These are phyloP conservation scores for Didymella pomorum DNA, from an alignment of 2,329 filamentous ascomycete species.

Conservation along the genomic window DNA sequence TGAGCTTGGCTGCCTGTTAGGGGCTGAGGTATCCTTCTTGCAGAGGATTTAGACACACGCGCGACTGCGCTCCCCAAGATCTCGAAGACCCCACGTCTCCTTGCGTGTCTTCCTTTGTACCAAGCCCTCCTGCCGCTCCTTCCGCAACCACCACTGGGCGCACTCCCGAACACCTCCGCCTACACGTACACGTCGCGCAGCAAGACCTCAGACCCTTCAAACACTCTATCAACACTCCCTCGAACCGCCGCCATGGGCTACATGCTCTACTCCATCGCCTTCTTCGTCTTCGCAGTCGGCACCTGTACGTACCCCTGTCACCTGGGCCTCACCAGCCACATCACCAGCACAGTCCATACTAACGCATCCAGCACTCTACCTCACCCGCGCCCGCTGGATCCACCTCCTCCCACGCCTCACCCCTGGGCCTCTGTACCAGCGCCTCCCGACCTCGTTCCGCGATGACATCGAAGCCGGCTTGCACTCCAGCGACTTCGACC, in stretches of 20 bases:
- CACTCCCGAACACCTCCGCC: conserved; percentile 31
- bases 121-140: conserved; percentile 11
- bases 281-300: conserved; percentile 74
- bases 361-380: conserved; percentile 69
- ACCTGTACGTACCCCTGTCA: conserved; percentile 63
- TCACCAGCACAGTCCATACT: conserved; percentile 25
- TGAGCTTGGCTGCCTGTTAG: conserved; percentile 12
- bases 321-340: background rate
- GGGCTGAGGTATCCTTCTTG: background rate
- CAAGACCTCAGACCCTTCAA: background rate
- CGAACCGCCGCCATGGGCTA: conserved; percentile 70
- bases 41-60: background rate
- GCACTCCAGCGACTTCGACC: conserved; percentile 82
- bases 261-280: conserved; percentile 78
- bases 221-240: background rate
- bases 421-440: conserved; percentile 74
- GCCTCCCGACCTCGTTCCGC: conserved; percentile 78
- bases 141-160: conserved; percentile 15
- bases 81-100: background rate
- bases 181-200: conserved; percentile 1
- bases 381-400: conserved; percentile 81
- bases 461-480: conserved; percentile 89
- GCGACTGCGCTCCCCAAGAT: background rate
- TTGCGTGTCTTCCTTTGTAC: conserved; percentile 11
- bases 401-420: conserved; percentile 66